Evolutionary conservation across 2,329 filamentous ascomycete genomes (phyloP).

Genomic region (Bipolaris oryzae): DNA sequence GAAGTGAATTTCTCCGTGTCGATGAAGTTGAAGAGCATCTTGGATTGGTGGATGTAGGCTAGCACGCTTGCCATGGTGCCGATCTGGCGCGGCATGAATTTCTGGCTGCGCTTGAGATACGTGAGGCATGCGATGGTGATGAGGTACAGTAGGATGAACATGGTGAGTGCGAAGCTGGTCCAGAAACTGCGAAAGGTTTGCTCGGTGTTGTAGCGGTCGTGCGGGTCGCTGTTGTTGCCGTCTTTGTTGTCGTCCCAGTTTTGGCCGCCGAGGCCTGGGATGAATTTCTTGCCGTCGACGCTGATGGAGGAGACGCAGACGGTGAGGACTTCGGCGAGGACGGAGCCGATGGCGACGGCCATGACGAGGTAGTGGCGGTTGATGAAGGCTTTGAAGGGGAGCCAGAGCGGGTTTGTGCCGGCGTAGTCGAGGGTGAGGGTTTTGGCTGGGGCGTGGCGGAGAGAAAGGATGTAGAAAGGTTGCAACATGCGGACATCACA

Average conservation of each 20-base stretch:
- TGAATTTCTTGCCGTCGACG: slow-evolving; percentile 67
- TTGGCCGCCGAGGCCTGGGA: slow-evolving; percentile 43
- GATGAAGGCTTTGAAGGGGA: slow-evolving; percentile 65
- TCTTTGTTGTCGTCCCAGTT: slow-evolving; percentile 18
- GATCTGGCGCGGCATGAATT: slow-evolving; percentile 78
- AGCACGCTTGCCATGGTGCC: slow-evolving; percentile 78
- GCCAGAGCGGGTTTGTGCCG: slow-evolving; percentile 70
- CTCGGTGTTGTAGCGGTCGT: slow-evolving; percentile 44
- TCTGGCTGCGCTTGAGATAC: slow-evolving; percentile 66
- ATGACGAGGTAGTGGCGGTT: slow-evolving; percentile 71
- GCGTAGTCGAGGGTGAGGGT: slow-evolving; percentile 76
- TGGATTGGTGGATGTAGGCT: slow-evolving; percentile 79
- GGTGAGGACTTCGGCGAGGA: slow-evolving; percentile 75
- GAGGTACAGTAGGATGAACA: slow-evolving; percentile 71
- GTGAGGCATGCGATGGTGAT: slow-evolving; percentile 64
- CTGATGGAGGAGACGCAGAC: slow-evolving; percentile 71
- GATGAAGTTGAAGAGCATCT: slow-evolving; percentile 79
- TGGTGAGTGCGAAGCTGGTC: slow-evolving; percentile 66
- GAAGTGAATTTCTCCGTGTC: slow-evolving; percentile 69
- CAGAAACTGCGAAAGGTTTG: slow-evolving; percentile 66
- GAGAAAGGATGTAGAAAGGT: slow-evolving; percentile 73
- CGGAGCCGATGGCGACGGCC: slow-evolving; percentile 70
- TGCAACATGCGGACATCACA: slow-evolving; percentile 74
- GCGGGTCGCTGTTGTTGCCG: background rate
- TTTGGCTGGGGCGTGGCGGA: slow-evolving; percentile 67